These are phyloP conservation scores for Pichia rugopelliculosa DNA, from an alignment of 805 yeast genomes.

Conservation along the genomic window DNA sequence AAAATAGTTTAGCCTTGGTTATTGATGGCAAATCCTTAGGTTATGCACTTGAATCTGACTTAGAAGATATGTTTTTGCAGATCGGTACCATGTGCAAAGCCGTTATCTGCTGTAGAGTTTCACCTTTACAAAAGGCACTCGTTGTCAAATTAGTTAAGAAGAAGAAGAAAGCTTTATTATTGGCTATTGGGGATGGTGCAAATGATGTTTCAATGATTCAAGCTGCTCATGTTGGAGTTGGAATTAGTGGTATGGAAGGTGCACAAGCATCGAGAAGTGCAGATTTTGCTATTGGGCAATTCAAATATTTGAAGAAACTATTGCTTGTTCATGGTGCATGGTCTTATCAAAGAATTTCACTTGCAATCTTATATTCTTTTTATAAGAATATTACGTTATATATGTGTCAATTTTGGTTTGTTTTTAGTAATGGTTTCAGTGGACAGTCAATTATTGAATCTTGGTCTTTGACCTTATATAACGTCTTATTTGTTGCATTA, in stretches of 20 bases:
- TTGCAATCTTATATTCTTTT: constrained; percentile 88
- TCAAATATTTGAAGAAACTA: constrained; percentile 74
- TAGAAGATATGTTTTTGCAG: constrained; percentile 71
- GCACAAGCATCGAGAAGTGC: constrained; percentile 99
- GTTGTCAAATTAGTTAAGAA: constrained; percentile 92
- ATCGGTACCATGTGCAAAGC: constrained; percentile 87
- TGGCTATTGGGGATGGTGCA: constrained; percentile 99
- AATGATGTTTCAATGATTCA: constrained; percentile 99
- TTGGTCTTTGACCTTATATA: constrained; percentile 95
- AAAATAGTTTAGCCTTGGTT: constrained; percentile 75
- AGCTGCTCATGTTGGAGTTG: constrained; percentile 99
- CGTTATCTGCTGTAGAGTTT: constrained; percentile 95
- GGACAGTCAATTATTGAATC: constrained; percentile 96
- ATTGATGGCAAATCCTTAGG: constrained; percentile 92
- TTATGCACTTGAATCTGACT: constrained; percentile 73
- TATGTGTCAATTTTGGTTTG: constrained; percentile 98
- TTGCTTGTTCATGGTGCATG: constrained; percentile 93
- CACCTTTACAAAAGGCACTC: constrained; percentile 93
- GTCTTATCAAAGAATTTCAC: constrained; percentile 93
- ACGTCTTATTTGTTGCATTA: constrained; percentile 85
- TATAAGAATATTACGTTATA: constrained; percentile 93
- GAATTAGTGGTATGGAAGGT: constrained; percentile 98
- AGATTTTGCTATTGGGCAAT: constrained; percentile 94
- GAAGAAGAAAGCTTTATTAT: constrained; percentile 62
- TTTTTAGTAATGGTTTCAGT: constrained; percentile 82